Percentiles rank a stretch among this genome's conserved stretches.
Evolutionary conservation across 257 asterid species (phyloP).

Genomic region (Perilla frutescens): DNA sequence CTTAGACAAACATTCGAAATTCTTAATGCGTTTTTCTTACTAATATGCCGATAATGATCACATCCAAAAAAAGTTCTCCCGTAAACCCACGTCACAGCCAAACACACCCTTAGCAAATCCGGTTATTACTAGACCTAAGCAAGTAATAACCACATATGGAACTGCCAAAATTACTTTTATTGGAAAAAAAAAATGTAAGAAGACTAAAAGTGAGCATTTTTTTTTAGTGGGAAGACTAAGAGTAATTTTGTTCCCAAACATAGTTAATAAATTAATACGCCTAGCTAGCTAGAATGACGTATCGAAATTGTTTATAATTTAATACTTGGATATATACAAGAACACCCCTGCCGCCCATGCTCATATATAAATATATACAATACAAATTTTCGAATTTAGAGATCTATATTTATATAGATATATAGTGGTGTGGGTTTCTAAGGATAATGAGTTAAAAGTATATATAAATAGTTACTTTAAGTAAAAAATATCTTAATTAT

Average conservation of each 20-base stretch:
- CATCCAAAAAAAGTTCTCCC: not conserved
- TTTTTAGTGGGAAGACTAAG: not conserved
- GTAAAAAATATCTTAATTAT: too few relatives aligned
- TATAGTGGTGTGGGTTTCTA: too few relatives aligned
- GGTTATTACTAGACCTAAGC: not conserved
- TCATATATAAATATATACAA: too few relatives aligned
- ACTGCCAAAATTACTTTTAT: not conserved
- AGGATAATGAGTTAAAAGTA: not conserved
- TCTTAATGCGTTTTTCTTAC: too few relatives aligned
- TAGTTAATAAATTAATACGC: not conserved
- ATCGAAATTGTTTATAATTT: not conserved
- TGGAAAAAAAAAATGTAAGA: conserved; percentile 18
- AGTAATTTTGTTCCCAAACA: not conserved
- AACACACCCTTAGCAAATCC: not conserved
- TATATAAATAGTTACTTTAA: too few relatives aligned
- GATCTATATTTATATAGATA: too few relatives aligned
- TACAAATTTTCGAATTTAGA: too few relatives aligned
- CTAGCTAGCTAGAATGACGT: not conserved
- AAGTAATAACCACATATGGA: conserved; percentile 1
- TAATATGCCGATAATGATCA: too few relatives aligned
- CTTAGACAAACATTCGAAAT: too few relatives aligned
- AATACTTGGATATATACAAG: not conserved
- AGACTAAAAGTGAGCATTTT: not conserved
- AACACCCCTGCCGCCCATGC: not conserved
- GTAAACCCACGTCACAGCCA: not conserved